Conservation (phyloP, 2,329 filamentous ascomycete species). For the Westerdykella aurantiaca region DNA sequence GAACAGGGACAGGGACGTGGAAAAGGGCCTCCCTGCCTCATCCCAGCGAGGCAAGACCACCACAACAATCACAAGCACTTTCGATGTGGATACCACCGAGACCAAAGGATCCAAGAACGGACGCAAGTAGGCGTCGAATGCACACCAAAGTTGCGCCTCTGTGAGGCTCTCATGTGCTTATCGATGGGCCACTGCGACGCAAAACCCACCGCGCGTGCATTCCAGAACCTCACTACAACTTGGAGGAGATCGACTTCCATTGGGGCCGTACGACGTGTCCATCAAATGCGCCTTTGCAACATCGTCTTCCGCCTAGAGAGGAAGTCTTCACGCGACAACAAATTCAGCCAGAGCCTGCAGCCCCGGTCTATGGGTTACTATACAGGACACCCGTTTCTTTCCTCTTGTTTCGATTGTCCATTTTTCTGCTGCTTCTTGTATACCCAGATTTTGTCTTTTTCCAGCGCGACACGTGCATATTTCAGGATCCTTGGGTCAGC, state of each 20-base stretch:
- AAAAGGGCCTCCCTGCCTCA: slow-evolving; percentile 25
- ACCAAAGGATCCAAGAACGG: slow-evolving; percentile 6
- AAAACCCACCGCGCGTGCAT: background rate
- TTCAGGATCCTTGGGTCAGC: background rate
- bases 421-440: background rate
- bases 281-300: background rate
- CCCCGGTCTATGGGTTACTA: no score
- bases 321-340: background rate
- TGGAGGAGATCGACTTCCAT: background rate
- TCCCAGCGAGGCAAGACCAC: slow-evolving; percentile 19
- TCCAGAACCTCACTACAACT: background rate
- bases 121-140: slow-evolving; percentile 4
- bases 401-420: background rate
- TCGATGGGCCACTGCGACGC: background rate
- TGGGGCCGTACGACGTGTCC: background rate
- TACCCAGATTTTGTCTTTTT: background rate
- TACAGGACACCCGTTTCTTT: background rate
- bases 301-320: background rate
- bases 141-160: background rate
- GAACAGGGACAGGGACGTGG: slow-evolving; percentile 24
- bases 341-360: background rate
- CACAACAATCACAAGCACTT: slow-evolving; percentile 33
- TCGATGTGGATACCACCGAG: slow-evolving; percentile 23
- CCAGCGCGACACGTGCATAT: background rate
- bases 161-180: background rate